Conservation (phyloP, 2,329 filamentous ascomycete species). For the Fusarium dimerum region DNA sequence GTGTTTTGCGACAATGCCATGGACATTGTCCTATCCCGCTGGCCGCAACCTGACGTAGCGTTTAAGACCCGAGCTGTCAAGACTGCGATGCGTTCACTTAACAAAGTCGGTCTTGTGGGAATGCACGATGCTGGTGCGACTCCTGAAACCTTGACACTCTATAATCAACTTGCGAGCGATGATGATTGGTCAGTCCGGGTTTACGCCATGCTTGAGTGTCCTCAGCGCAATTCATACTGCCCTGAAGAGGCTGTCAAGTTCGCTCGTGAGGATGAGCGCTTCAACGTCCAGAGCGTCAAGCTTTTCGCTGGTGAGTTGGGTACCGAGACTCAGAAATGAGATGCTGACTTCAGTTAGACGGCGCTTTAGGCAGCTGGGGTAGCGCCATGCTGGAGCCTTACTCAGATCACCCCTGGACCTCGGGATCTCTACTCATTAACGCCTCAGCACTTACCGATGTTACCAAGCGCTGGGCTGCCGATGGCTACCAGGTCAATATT, state of each 20-base stretch:
- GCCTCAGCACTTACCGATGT: conserved; percentile 57
- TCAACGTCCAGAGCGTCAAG: conserved; percentile 66
- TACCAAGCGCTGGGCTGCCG: conserved; percentile 57
- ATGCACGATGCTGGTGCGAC: conserved; percentile 68
- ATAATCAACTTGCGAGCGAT: conserved; percentile 48
- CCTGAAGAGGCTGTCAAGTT: conserved; percentile 49
- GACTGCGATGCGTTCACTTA: conserved; percentile 62
- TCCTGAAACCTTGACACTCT: conserved; percentile 56
- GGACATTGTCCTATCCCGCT: conserved; percentile 57
- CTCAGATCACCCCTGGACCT: conserved; percentile 60
- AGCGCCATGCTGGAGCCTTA: conserved; percentile 73
- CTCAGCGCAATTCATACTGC: conserved; percentile 65
- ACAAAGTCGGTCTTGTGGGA: conserved; percentile 66
- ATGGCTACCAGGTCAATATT: conserved; percentile 69
- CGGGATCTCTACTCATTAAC: conserved; percentile 67
- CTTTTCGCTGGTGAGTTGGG: conserved; percentile 60
- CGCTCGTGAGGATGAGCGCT: conserved; percentile 46
- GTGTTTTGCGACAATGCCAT: conserved; percentile 77
- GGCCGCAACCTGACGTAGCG: conserved; percentile 56
- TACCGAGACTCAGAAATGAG: background rate
- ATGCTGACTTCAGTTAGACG: conserved; percentile 47
- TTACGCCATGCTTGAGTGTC: conserved; percentile 69
- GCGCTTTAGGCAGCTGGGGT: conserved; percentile 70
- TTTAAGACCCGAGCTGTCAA: conserved; percentile 56
- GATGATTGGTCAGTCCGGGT: conserved; percentile 63